Percentiles rank a stretch among this genome's conserved stretches.
Evolutionary conservation across 305 asterid species (phyloP).

Genomic region (Fraxinus paxiana): DNA sequence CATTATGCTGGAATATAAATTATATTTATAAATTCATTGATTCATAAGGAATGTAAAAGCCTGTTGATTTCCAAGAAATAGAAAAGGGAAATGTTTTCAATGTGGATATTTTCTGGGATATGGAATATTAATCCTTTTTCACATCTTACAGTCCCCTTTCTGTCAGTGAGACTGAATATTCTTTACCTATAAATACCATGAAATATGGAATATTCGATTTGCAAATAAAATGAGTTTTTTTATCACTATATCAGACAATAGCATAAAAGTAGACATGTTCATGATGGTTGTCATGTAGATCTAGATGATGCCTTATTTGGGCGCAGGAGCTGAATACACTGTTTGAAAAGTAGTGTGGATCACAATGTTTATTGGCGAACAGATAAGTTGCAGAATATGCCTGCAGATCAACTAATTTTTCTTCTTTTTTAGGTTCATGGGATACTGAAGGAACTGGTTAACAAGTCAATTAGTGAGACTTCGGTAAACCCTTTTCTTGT

Average conservation of each 20-base stretch:
- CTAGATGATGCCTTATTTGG: background rate
- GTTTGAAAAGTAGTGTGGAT: background rate
- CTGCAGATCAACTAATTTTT: conserved; percentile 8
- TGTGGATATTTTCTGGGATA: background rate
- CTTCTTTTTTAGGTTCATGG: conserved; percentile 56
- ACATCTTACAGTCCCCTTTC: background rate
- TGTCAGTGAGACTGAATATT: background rate
- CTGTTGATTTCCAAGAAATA: background rate
- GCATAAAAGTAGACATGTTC: background rate
- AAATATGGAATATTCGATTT: background rate
- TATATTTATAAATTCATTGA: background rate
- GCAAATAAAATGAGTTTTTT: background rate
- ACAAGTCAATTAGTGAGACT: conserved; percentile 68
- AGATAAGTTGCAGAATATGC: background rate
- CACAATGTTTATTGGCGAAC: background rate
- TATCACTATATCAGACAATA: background rate
- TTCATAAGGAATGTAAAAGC: background rate
- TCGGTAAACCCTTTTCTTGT: conserved; percentile 30
- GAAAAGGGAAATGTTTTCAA: background rate
- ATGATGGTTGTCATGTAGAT: background rate
- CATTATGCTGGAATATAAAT: conserved; percentile 5
- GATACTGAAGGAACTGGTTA: conserved; percentile 63
- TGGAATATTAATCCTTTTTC: background rate
- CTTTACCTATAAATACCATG: background rate
- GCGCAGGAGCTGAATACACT: background rate